Evolutionary conservation across 306 rosid species (phyloP).

Genomic region (Vigna hirtella): DNA sequence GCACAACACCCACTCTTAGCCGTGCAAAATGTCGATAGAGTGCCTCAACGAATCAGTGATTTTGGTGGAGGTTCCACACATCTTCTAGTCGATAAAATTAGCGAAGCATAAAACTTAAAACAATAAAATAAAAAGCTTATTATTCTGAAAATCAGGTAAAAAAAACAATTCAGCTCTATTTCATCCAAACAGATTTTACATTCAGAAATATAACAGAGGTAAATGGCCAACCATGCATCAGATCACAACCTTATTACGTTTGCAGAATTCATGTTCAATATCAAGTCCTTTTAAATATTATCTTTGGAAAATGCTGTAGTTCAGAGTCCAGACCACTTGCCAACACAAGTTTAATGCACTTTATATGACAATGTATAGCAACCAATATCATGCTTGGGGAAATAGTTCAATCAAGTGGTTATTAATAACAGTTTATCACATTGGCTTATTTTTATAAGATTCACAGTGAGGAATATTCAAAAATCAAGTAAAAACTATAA

Average conservation of each 20-base stretch:
- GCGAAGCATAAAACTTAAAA: no score
- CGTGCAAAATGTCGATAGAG: no score
- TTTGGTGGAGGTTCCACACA: no score
- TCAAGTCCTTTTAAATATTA: background rate
- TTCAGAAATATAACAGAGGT: background rate
- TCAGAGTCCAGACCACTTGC: background rate
- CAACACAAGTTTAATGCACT: background rate
- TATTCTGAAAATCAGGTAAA: no score
- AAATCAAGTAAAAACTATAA: background rate
- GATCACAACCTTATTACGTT: background rate
- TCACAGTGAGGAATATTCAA: background rate
- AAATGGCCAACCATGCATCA: background rate
- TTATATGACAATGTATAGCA: background rate
- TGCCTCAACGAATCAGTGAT: no score
- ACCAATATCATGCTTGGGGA: background rate
- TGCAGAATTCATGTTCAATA: background rate
- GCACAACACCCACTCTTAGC: no score
- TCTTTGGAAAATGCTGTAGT: background rate
- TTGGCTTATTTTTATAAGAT: background rate
- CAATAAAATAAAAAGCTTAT: no score
- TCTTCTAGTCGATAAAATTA: no score
- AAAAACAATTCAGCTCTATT: no score
- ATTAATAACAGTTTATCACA: background rate
- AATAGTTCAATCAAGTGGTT: background rate
- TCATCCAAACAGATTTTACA: no score